Conservation (phyloP, 495 filamentous ascomycete species). For the Xylaria intraflava region DNA sequence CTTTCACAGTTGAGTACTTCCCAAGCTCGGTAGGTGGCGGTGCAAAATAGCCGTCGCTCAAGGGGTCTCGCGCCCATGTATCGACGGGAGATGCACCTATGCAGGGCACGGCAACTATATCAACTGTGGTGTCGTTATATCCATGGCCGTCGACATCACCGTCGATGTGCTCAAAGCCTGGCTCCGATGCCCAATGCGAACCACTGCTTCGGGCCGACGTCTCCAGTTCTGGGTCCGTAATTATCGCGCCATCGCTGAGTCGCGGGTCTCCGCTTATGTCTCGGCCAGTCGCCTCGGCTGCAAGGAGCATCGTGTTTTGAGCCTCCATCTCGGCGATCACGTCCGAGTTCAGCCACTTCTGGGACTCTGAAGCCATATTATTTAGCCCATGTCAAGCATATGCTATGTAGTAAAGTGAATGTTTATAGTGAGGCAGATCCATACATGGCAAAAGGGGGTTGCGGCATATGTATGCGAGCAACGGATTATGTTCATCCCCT, state of each 20-base stretch:
- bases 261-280: not conserved
- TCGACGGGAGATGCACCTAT: constrained; percentile 38
- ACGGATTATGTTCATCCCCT: too few species aligned
- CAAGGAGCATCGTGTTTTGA: not conserved
- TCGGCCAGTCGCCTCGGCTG: not conserved
- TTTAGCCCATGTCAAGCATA: not conserved
- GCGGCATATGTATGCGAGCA: too few species aligned
- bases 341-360: not conserved
- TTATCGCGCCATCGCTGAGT: constrained; percentile 5
- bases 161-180: constrained; percentile 36
- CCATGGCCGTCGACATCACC: constrained; percentile 36
- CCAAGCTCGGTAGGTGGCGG: constrained; percentile 16
- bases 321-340: constrained; percentile 2
- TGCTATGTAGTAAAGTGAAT: too few species aligned
- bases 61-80: constrained; percentile 36
- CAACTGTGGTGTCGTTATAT: constrained; percentile 42
- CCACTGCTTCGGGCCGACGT: constrained; percentile 14
- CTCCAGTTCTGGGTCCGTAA: constrained; percentile 7
- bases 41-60: constrained; percentile 30
- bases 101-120: constrained; percentile 42
- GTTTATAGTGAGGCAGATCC: too few species aligned
- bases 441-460: too few species aligned
- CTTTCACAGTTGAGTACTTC: constrained; percentile 21
- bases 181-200: constrained; percentile 22
- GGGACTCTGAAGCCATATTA: not conserved